A percentile compares a stretch with the other conserved stretches of the same genome.
phyloP scores from a whole-genome alignment of 2,329 filamentous ascomycete species.

The Hypoxylon rubiginosum region DNA sequence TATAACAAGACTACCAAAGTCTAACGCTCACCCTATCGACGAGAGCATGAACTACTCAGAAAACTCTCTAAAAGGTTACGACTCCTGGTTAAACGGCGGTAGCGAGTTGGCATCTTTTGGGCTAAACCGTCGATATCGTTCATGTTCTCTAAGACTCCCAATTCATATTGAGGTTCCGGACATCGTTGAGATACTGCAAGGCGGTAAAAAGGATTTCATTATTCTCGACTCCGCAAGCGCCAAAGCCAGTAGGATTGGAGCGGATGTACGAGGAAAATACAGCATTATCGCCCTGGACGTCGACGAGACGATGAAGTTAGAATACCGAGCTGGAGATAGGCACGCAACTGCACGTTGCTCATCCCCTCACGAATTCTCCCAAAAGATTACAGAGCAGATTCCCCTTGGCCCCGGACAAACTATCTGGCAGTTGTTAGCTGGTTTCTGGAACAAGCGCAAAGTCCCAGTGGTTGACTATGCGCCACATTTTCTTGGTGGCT shows the following conservation, averaged over 20 bases:
- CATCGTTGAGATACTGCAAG: conserved; percentile 65
- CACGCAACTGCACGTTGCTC: conserved; percentile 53
- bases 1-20: conserved; percentile 27
- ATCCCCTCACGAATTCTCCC: conserved; percentile 16
- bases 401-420: conserved; percentile 48
- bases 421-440: conserved; percentile 66
- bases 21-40: background rate
- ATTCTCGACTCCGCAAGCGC: conserved; percentile 73
- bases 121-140: conserved; percentile 55
- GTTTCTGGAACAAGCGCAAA: conserved; percentile 57
- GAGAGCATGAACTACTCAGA: background rate
- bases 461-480: conserved; percentile 42
- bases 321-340: conserved; percentile 67
- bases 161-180: conserved; percentile 64
- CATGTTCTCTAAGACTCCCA: conserved; percentile 60
- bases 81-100: conserved; percentile 43
- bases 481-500: conserved; percentile 81
- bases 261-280: conserved; percentile 70
- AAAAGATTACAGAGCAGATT: conserved; percentile 48
- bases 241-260: conserved; percentile 56
- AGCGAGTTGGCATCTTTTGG: conserved; percentile 50
- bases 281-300: conserved; percentile 81
- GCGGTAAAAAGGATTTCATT: conserved; percentile 61
- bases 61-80: background rate
- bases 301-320: conserved; percentile 67